Evolutionary conservation across 1,139 yeast species (phyloP), one percentile per base, ranked within the genome.

Genomic region (Yamadazyma taylorii): DNA sequence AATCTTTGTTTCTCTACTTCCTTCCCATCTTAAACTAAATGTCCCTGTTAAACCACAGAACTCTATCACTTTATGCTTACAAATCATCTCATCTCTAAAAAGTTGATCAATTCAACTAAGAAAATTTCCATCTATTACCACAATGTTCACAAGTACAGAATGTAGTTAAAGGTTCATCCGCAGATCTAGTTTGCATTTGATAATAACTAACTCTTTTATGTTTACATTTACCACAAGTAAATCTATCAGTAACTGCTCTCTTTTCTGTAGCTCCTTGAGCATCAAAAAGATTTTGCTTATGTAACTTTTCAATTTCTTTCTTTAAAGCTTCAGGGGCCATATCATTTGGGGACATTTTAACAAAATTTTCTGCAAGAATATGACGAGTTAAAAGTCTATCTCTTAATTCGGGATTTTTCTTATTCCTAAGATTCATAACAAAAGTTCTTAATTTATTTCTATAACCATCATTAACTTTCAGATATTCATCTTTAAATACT

Each of bases 191-290:
- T 71, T 92, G 98, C 85, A 92, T 78, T 68, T 92, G 98, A 64
- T 89, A 92, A 61, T 92, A 92, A 52, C 96, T 86, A 26, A 92
- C 98, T 69, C 87, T 88, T 73, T 90, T 88, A 60, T 89, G 92
- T 65, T 90, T 92, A 76, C 98, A 92, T 63, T 92, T 92, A 42
- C 97, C 97, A 67, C 98, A 92, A 3, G 95, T 86, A 60, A 92
- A 92, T 61, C 97, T 75, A 62, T 92, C 97, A 7, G 98, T 92
- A 32, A 89, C 89, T 1, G 98, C 96, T 52, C 97, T 78, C 70
- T 89, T 88, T 54, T 90, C 95, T 8, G 88, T 89, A n/a, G 98
- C 97, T 50, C 97, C 97, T 63, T 88, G 97, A 3, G 98, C 98
- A 58, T 92, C 95, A 64, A 86, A 90, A 57, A 92, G 72, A 63